Evolutionary conservation across 495 filamentous ascomycete genomes (phyloP), one percentile per base, ranked within the genome.

Genomic region (Sporormia fimetaria): DNA sequence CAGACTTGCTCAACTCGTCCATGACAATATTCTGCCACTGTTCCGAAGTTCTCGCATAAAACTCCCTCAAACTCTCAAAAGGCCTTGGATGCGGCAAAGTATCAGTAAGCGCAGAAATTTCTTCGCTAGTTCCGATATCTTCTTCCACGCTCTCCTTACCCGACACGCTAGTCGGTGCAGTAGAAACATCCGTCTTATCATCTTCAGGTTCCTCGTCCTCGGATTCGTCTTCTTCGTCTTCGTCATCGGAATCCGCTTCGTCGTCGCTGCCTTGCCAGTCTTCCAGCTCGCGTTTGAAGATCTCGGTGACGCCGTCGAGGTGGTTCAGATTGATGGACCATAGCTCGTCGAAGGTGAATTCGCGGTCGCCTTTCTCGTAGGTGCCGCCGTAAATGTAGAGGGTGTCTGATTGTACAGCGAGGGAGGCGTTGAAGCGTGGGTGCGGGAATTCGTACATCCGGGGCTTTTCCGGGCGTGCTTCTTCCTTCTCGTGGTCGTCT

Each of bases 351-450:
- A 93, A 92, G 1, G 82, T 94, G 53, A 81, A 94, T 58, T 98
- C 90, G 12, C 81, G 73, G 54, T 96, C 90, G 15, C 82, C 87
- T 60, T 88, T 87, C 55, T 98, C 90, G 52, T 82, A 94, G 0
- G 86, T 98, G 10, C 90, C 90, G 14, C 90, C 87, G 54, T 88
- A 94, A 17, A 94, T 81, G 55, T 90, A 98, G 0, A 96, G 67
- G 10, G 81, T 73, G 61, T 98, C 90, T 38, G 85, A 83, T 61
- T 94, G 86, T 6, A 96, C 84, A 0, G 90, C 74, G 26, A 98
- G 63, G 47, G 86, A 81, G 2, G 82, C 80, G 48, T 95, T 94
- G 62, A 96, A 95, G 29, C 90, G 68, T 23, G 71, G 70, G 54
- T 92, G 86, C 27, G 90, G 90, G 59, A 93, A 75, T 54, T 86